A percentile compares a stretch with the other conserved stretches of the same genome.
Evolutionary conservation across 345 rosid genomes (phyloP).

Genomic region (Tarenaya hassleriana): DNA sequence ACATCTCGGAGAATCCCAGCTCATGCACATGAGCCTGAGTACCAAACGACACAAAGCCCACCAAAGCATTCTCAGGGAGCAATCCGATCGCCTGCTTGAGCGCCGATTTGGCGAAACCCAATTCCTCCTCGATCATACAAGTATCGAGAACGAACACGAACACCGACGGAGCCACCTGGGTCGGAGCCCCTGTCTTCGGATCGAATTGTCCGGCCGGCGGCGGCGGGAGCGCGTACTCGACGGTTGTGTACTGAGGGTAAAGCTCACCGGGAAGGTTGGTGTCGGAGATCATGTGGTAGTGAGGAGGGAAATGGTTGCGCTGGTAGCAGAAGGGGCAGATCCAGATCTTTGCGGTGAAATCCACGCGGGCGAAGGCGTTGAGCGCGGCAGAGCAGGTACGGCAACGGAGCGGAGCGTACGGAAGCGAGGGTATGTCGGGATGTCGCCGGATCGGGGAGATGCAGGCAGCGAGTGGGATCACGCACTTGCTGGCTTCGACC

Average conservation of each 20-base stretch:
- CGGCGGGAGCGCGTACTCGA: conserved; percentile 60
- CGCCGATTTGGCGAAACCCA: conserved; percentile 54
- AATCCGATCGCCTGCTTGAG: conserved; percentile 72
- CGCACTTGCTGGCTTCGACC: conserved; percentile 97
- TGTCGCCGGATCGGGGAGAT: conserved; percentile 82
- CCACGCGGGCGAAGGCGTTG: conserved; percentile 73
- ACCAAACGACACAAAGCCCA: conserved; percentile 77
- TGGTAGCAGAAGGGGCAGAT: conserved; percentile 95
- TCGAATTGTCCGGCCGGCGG: conserved; percentile 33
- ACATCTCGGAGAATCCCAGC: conserved; percentile 70
- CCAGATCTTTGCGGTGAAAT: conserved; percentile 92
- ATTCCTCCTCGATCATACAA: conserved; percentile 82
- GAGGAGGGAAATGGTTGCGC: conserved; percentile 79
- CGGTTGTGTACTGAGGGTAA: conserved; percentile 76
- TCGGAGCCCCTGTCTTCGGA: conserved; percentile 31
- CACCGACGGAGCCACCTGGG: conserved; percentile 35
- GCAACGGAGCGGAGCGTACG: conserved; percentile 90
- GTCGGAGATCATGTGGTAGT: conserved; percentile 65
- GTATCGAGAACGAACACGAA: conserved; percentile 74
- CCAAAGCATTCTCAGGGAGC: conserved; percentile 74
- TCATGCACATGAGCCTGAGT: conserved; percentile 88
- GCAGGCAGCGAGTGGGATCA: conserved; percentile 87
- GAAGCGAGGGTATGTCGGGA: conserved; percentile 66
- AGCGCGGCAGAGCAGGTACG: conserved; percentile 71
- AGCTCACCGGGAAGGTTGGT: conserved; percentile 75